Evolutionary conservation across 2,329 filamentous ascomycete genomes (phyloP).

Genomic region (Pseudogymnoascus sp.): DNA sequence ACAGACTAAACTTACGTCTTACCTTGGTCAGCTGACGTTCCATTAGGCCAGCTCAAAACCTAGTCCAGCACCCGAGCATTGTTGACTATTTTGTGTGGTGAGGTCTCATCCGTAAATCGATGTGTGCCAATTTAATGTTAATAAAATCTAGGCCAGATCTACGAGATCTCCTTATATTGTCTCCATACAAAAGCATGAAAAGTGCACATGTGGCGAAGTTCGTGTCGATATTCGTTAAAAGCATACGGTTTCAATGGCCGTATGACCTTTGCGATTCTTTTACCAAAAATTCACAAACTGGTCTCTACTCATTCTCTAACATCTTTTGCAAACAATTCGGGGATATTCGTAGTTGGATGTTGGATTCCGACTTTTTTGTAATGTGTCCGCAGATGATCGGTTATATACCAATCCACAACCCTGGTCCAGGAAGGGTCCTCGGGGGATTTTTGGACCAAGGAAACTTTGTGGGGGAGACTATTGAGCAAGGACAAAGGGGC

Average conservation of each 20-base stretch:
- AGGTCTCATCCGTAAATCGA: neutral
- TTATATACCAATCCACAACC: neutral
- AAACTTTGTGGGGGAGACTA: neutral
- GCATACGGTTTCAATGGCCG: neutral
- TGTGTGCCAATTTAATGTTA: neutral
- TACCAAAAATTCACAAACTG: neutral
- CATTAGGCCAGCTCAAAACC: neutral
- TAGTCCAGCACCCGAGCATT: neutral
- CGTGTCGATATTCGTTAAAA: neutral
- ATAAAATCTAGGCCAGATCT: neutral
- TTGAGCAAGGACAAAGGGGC: neutral
- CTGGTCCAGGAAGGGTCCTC: neutral
- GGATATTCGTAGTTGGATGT: constrained; percentile 3
- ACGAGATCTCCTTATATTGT: neutral
- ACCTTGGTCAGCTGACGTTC: neutral
- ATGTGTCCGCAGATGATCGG: constrained; percentile 1
- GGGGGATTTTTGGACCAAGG: neutral
- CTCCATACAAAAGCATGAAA: neutral
- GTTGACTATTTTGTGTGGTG: constrained; percentile 1
- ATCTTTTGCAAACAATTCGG: neutral
- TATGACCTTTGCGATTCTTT: neutral
- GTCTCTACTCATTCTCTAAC: neutral
- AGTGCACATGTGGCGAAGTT: neutral
- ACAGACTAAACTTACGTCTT: neutral
- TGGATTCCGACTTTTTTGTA: constrained; percentile 3